phyloP scores from a whole-genome alignment of 2,329 filamentous ascomycete species.

The Sclerotinia nivalis region DNA sequence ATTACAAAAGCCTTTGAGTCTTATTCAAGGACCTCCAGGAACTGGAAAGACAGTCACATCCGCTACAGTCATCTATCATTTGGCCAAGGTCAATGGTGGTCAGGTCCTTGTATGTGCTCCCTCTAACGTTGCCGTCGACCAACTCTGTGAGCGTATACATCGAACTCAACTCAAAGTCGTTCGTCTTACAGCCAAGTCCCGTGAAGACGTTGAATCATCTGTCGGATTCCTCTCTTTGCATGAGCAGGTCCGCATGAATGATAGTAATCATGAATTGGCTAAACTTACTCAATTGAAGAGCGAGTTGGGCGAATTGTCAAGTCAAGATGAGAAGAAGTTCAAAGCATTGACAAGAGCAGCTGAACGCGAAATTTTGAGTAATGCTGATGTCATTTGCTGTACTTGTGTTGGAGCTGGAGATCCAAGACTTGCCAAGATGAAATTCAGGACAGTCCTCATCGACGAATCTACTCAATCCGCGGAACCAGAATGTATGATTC shows the following conservation, averaged over 20 bases:
- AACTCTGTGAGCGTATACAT: conserved; percentile 96
- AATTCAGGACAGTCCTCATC: conserved; percentile 96
- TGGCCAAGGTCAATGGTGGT: conserved; percentile 91
- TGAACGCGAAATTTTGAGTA: conserved; percentile 90
- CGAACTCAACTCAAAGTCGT: conserved; percentile 94
- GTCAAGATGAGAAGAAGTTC: conserved; percentile 97
- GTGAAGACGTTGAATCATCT: conserved; percentile 97
- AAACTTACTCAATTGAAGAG: conserved; percentile 93
- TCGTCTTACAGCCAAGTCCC: conserved; percentile 96
- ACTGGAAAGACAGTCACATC: conserved; percentile 99
- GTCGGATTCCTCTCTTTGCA: conserved; percentile 94
- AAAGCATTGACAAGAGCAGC: conserved; percentile 92
- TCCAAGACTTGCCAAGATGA: conserved; percentile 92
- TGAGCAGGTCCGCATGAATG: conserved; percentile 96
- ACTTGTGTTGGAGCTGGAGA: conserved; percentile 97
- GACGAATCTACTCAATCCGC: conserved; percentile 98
- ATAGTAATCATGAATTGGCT: conserved; percentile 88
- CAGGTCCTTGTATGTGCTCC: conserved; percentile 96
- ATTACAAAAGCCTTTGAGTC: conserved; percentile 85
- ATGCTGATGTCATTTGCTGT: conserved; percentile 97
- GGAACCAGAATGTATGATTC: conserved; percentile 98
- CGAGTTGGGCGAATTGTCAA: conserved; percentile 87
- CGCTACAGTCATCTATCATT: conserved; percentile 96
- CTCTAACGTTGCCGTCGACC: conserved; percentile 97
- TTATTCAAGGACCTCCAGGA: conserved; percentile 95